Conservation (phyloP, 2,329 filamentous ascomycete genomes). For the Exserohilum turcica region DNA sequence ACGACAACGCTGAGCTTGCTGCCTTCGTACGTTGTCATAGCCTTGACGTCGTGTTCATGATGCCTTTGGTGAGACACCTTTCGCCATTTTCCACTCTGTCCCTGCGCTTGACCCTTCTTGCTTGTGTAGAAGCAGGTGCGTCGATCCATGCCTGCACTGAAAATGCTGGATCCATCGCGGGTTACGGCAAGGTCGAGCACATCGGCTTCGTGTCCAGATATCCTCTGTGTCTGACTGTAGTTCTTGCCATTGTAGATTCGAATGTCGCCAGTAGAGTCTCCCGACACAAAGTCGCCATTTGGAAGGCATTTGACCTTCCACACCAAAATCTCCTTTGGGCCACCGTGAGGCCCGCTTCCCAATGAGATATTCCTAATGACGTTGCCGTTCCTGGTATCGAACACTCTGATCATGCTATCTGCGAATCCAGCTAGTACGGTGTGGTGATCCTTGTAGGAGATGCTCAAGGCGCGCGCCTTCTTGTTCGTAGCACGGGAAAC, state of each 20-base stretch:
- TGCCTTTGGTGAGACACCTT: slow-evolving; percentile 85
- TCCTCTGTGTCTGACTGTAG: slow-evolving; percentile 82
- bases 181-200: slow-evolving; percentile 86
- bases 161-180: slow-evolving; percentile 76
- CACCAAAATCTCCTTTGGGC: slow-evolving; percentile 83
- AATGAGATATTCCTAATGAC: slow-evolving; percentile 82
- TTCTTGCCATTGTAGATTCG: slow-evolving; percentile 93
- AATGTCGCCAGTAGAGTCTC: slow-evolving; percentile 91
- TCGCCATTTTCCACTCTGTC: slow-evolving; percentile 67
- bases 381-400: slow-evolving; percentile 79
- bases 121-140: slow-evolving; percentile 79
- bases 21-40: slow-evolving; percentile 88
- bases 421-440: slow-evolving; percentile 88
- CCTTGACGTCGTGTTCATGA: slow-evolving; percentile 93
- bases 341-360: slow-evolving; percentile 75
- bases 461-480: slow-evolving; percentile 86
- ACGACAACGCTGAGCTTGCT: slow-evolving; percentile 83
- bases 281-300: slow-evolving; percentile 89
- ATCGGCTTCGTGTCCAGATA: slow-evolving; percentile 87
- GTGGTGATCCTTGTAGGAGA: slow-evolving; percentile 85
- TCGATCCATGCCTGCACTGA: slow-evolving; percentile 91
- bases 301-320: slow-evolving; percentile 91
- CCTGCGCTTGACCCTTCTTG: slow-evolving; percentile 30
- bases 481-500: slow-evolving; percentile 78
- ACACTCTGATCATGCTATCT: slow-evolving; percentile 93